A percentile compares a stretch with the other conserved stretches of the same genome.
phyloP scores from a whole-genome alignment of 305 asterid species.

The Ilex paraguariensis region DNA sequence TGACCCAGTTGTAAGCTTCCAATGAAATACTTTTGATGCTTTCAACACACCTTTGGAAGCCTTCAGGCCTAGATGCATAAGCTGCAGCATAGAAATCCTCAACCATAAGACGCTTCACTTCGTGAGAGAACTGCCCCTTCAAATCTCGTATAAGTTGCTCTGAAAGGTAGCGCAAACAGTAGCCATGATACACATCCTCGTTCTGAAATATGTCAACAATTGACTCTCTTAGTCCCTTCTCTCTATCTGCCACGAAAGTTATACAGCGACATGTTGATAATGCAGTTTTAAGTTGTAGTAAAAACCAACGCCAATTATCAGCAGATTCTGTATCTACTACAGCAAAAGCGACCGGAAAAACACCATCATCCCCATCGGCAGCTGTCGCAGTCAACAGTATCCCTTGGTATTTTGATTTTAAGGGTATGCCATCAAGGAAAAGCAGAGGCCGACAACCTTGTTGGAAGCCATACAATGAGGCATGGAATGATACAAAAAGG shows the following conservation, averaged over 20 bases:
- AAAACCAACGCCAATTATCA: slow-evolving; percentile 93
- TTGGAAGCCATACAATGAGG: slow-evolving; percentile 80
- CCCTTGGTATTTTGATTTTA: slow-evolving; percentile 93
- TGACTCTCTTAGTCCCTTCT: slow-evolving; percentile 78
- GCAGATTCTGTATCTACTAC: slow-evolving; percentile 80
- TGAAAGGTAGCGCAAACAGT: slow-evolving; percentile 69
- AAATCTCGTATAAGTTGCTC: slow-evolving; percentile 83
- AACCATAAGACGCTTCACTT: slow-evolving; percentile 75
- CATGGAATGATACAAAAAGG: slow-evolving; percentile 77
- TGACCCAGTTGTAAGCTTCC: slow-evolving; percentile 81
- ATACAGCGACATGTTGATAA: slow-evolving; percentile 50
- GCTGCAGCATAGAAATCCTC: slow-evolving; percentile 74
- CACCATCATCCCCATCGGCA: slow-evolving; percentile 79
- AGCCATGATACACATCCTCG: slow-evolving; percentile 72
- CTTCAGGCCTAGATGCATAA: slow-evolving; percentile 62
- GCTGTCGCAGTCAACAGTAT: slow-evolving; percentile 87
- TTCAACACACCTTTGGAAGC: slow-evolving; percentile 64
- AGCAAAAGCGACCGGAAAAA: slow-evolving; percentile 94
- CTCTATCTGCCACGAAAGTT: slow-evolving; percentile 82
- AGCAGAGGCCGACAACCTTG: slow-evolving; percentile 93
- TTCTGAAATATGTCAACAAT: slow-evolving; percentile 59
- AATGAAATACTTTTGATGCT: slow-evolving; percentile 71
- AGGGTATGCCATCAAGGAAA: slow-evolving; percentile 75
- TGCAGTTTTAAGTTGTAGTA: slow-evolving; percentile 71
- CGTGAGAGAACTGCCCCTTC: slow-evolving; percentile 75